Base-by-base conservation (phyloP, 2,329 filamentous ascomycete genomes). In the Cercospora janseana region DNA sequence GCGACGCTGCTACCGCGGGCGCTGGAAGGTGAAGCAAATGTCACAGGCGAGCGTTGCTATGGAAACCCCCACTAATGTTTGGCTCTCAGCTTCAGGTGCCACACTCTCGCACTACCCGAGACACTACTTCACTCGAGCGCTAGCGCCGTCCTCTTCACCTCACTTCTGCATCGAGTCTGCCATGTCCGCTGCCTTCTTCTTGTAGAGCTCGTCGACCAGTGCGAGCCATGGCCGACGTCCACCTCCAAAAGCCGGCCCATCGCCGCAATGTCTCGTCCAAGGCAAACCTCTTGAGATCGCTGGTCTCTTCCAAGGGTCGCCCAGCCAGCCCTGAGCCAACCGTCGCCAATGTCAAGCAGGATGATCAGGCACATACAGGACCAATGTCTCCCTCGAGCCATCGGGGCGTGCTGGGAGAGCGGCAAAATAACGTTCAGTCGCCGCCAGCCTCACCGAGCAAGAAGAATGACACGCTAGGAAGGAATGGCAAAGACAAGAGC, bases 231-330 rank as follows among this genome's bases (percentile, higher is more conserved):
- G 46, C 43, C 46, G 52, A 59, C 40, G 47, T 52, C 42, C 41
- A 51, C 23, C 55, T 53, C 13, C 31, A 41, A 18, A 38, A 29
- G 13, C 41, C 34, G 10, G 46, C 46, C 23, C 53, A 56, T 42
- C 62, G 58, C 44, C 63, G 65, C 48, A 63, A 62, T 41, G 54
- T 55, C 23, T 66, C 63, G 31, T 65, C 63, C 41, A 63, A 63
- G 49, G 68, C 76, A 6, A 75, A 73, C 28, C 70, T 75, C 34
- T 69, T 82, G 54, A 77, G 75, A 61, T 76, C 78, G 15, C 73
- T 81, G 49, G 74, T 81, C 58, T 69, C 72, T 15, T 68, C 76
- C 43, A 78, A 74, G 63, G 65, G 66, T 49, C 72, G 79, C 48
- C 60, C 60, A 37, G 51, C 57, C 60, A 75, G 72, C 58, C 72